phyloP scores from a whole-genome alignment of 75 land plant species.

The Sequoiadendron giganteum region DNA sequence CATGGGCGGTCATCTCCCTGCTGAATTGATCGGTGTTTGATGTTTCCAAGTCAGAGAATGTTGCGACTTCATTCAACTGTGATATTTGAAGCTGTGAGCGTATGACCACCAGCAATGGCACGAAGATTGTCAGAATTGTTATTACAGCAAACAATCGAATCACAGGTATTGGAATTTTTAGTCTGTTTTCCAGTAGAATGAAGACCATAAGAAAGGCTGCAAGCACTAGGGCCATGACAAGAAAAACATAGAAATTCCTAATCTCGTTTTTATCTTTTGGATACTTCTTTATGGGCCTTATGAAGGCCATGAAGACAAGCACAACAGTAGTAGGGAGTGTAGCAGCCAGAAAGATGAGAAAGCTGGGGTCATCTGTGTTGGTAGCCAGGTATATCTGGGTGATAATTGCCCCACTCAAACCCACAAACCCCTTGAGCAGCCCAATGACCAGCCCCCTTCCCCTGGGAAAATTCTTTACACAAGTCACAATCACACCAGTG shows the following conservation, averaged over 20 bases:
- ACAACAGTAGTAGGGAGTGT: conserved; percentile 25
- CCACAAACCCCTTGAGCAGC: conserved; percentile 37
- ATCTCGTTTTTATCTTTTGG: conserved; percentile 3
- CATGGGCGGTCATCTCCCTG: background rate
- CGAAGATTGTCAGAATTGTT: conserved; percentile 14
- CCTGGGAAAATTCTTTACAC: conserved; percentile 32
- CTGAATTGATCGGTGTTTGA: background rate
- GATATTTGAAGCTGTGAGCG: background rate
- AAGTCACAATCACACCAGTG: conserved; percentile 34
- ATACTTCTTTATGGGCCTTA: conserved; percentile 14
- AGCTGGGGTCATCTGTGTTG: conserved; percentile 12
- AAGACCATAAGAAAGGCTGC: conserved; percentile 34
- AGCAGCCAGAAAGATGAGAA: conserved; percentile 22
- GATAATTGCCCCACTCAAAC: conserved; percentile 38
- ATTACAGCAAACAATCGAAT: conserved; percentile 12
- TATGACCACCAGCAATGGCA: conserved; percentile 1
- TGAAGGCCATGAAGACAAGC: conserved; percentile 22
- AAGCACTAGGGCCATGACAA: conserved; percentile 15
- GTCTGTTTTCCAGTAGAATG: conserved; percentile 24
- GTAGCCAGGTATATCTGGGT: conserved; percentile 30
- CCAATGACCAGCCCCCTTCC: conserved; percentile 34
- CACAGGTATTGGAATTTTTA: background rate
- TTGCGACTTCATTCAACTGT: background rate
- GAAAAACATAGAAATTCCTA: conserved; percentile 22
- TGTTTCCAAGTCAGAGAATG: too few relatives aligned